phyloP scores from a whole-genome alignment of 179 eudicot species.

The Amaranthus tricolor region DNA sequence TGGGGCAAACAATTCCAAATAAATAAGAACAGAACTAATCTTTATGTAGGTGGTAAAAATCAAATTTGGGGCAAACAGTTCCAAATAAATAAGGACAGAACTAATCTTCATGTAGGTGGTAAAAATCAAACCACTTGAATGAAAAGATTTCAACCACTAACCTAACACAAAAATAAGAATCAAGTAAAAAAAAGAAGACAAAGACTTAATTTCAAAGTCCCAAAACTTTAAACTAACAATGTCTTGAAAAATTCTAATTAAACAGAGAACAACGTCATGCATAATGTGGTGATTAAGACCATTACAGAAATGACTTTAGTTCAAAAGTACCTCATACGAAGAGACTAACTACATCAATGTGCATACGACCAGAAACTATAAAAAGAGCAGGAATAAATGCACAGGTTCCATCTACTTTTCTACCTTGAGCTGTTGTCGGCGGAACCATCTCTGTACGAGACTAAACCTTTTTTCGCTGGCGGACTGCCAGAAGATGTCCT shows the following conservation, averaged over 20 bases:
- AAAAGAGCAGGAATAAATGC: neutral
- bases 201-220: too few relatives aligned
- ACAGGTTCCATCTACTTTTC: slow-evolving; percentile 8
- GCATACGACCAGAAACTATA: neutral
- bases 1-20: too few relatives aligned
- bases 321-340: slow-evolving; percentile 15
- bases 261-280: neutral
- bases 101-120: too few relatives aligned
- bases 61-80: too few relatives aligned
- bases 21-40: too few relatives aligned
- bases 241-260: too few relatives aligned
- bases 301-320: neutral
- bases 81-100: too few relatives aligned
- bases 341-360: slow-evolving; percentile 1
- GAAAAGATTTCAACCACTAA: too few relatives aligned
- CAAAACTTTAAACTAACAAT: neutral
- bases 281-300: slow-evolving; percentile 1
- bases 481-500: slow-evolving; percentile 65
- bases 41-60: too few relatives aligned
- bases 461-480: slow-evolving; percentile 55
- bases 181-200: too few relatives aligned
- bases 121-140: too few relatives aligned
- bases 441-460: slow-evolving; percentile 79
- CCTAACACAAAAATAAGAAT: too few relatives aligned
- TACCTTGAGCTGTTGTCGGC: slow-evolving; percentile 45